These are phyloP conservation scores for Drechslerella coelobrocha DNA, from an alignment of 2,329 filamentous ascomycete species.

Conservation along the genomic window DNA sequence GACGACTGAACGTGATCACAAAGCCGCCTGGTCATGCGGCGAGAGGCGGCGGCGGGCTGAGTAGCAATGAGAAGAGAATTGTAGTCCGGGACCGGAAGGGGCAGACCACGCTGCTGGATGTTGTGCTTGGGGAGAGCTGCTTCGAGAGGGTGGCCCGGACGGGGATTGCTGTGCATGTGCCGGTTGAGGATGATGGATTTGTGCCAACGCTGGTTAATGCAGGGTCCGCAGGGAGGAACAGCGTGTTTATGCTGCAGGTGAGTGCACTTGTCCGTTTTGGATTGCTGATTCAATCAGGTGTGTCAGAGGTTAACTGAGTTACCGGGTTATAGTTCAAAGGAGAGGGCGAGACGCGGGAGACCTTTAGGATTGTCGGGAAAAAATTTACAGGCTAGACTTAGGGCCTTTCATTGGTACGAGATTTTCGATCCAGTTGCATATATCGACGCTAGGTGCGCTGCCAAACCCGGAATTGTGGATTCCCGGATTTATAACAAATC, in stretches of 20 bases:
- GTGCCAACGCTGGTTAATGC: conserved; percentile 61
- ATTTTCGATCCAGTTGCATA: not conserved
- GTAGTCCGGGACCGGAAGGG: conserved; percentile 70
- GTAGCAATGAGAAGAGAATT: conserved; percentile 82
- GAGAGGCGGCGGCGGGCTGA: conserved; percentile 66
- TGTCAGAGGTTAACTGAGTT: conserved; percentile 12
- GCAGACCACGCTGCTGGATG: conserved; percentile 75
- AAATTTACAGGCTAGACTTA: conserved; percentile 59
- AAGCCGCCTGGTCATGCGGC: conserved; percentile 69
- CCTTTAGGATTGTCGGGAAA: conserved; percentile 64
- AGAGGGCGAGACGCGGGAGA: conserved; percentile 65
- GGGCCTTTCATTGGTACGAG: no score
- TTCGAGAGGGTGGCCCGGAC: conserved; percentile 83
- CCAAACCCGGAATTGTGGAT: no score
- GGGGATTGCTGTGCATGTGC: conserved; percentile 87
- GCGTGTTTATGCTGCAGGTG: conserved; percentile 70
- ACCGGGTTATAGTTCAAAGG: conserved; percentile 60
- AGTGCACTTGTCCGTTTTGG: conserved; percentile 49
- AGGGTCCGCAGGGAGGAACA: conserved; percentile 66
- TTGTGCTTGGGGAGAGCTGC: conserved; percentile 80
- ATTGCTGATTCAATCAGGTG: not conserved
- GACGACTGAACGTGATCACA: conserved; percentile 78
- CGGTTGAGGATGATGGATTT: conserved; percentile 72
- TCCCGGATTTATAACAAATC: no score
- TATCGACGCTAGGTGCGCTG: not conserved